Evolutionary conservation across 2,329 filamentous ascomycete genomes (phyloP).

Genomic region (Ophiocordyceps camponoti-leonardi): DNA sequence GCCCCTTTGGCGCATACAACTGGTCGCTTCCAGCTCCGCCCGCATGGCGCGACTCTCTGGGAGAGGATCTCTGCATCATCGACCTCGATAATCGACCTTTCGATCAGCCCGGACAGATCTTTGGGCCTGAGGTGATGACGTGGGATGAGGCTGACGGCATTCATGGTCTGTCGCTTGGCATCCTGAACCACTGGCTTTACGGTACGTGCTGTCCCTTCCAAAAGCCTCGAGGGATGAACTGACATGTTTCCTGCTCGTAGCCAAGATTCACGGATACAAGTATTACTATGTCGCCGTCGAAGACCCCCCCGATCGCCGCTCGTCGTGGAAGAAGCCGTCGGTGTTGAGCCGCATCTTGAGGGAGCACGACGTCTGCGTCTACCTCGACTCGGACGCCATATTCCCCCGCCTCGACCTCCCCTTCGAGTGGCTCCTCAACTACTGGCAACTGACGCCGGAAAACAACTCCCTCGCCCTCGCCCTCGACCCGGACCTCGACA

Average conservation of each 20-base stretch:
- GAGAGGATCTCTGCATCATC: constrained; percentile 25
- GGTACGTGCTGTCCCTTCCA: constrained; percentile 9
- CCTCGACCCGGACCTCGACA: constrained; percentile 17
- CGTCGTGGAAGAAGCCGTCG: constrained; percentile 28
- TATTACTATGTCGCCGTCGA: constrained; percentile 26
- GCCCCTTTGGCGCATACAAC: constrained; percentile 15
- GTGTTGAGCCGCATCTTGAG: constrained; percentile 24
- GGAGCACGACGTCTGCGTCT: constrained; percentile 24
- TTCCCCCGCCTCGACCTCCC: constrained; percentile 25
- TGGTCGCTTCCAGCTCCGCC: constrained; percentile 11
- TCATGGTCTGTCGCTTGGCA: constrained; percentile 20
- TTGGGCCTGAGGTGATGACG: constrained; percentile 15
- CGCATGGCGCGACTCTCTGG: constrained; percentile 16
- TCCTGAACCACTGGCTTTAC: constrained; percentile 27
- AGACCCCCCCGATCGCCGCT: constrained; percentile 20
- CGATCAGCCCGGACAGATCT: constrained; percentile 17
- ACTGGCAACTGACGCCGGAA: constrained; percentile 22
- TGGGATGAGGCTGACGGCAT: constrained; percentile 16
- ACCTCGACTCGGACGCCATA: constrained; percentile 26
- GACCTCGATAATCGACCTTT: constrained; percentile 26
- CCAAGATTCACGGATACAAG: constrained; percentile 28
- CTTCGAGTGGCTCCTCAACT: constrained; percentile 29
- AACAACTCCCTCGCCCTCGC: constrained; percentile 24
- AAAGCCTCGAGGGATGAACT: constrained; percentile 3
- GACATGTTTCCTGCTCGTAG: constrained; percentile 7